Conservation (phyloP, 306 rosid species). For the Castanea crenata region DNA sequence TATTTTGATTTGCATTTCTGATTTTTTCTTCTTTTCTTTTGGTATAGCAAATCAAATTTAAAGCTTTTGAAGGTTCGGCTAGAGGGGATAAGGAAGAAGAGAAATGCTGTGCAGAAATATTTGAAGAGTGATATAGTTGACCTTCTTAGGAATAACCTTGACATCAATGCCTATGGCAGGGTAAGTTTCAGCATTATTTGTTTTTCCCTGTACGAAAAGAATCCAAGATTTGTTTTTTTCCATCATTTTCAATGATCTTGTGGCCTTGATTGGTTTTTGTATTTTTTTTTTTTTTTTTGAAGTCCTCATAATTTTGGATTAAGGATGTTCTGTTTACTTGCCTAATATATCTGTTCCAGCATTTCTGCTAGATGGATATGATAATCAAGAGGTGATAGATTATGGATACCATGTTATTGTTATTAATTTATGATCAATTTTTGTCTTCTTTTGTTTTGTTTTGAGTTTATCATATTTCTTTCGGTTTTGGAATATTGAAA, state of each 20-base stretch:
- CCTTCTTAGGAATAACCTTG: conserved; percentile 57
- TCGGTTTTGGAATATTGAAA: background rate
- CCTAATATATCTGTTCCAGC: background rate
- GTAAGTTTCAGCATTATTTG: conserved; percentile 30
- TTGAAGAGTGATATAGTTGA: conserved; percentile 63
- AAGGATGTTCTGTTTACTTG: background rate
- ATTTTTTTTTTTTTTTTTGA: background rate
- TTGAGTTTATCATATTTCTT: background rate
- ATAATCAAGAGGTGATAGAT: background rate
- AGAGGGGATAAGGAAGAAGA: conserved; percentile 48
- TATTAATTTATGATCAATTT: background rate
- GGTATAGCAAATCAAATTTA: conserved; percentile 50
- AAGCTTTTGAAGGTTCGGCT: conserved; percentile 43
- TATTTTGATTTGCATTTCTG: conserved; percentile 14
- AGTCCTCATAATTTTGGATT: background rate
- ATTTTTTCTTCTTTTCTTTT: background rate
- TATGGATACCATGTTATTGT: too few relatives aligned
- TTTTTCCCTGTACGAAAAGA: background rate
- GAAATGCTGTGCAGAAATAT: conserved; percentile 44
- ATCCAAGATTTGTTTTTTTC: too few relatives aligned
- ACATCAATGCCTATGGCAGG: conserved; percentile 62
- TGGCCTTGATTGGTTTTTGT: background rate
- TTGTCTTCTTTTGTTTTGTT: background rate
- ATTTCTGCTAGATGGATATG: background rate
- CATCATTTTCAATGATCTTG: background rate